Evolutionary conservation across 257 asterid species (phyloP), one percentile per base, ranked within the genome.

Genomic region (Leonotis leonurus): DNA sequence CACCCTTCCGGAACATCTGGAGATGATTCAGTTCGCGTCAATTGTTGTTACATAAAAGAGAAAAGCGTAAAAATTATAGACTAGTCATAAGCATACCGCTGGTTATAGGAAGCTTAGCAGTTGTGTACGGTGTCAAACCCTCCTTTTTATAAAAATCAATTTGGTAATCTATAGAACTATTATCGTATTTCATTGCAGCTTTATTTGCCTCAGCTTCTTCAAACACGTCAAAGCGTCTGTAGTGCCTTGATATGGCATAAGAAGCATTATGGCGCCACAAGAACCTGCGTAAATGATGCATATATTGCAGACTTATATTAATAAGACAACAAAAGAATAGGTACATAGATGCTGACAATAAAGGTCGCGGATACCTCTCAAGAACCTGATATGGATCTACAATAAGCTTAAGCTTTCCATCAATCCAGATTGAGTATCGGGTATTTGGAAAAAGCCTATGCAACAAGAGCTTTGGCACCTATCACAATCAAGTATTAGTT

Each of bases 1-100:
- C 97, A 93, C 52, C 96, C 99, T 82, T 93, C 96, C 5, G 99
- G 99, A 67, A 93, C 99, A 93, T 93, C 99, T 89, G 99, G 81
- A 76, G 58, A 67, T 46, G 72, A 40, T 61, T 16, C 59, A 48
- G 57, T 21, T 65, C 60, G 44, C n/a, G 13, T 65, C 65, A 77
- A 30, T 41, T 52, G 8, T 56, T 36, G 20, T 56, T 44, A 27
- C 26, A 29, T 58, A 64, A 62, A n/a, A 49, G 48, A 65, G 60
- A 29, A 30, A 35, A 56, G 44, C 48, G 29, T 45, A 60, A 67
- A 49, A 48, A 4, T 37, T n/a, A 66, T n/a, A 37, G 53, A 32
- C 48, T 14, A 46, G 29, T 41, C 56, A 75, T 41, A 40, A 59
- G 33, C 68, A 18, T 78, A 93, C 99, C 97, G 63, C 99, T 89